Percentiles rank a stretch among this genome's conserved stretches.
These are phyloP conservation scores for Lonicera japonica DNA, from an alignment of 129 eudicot genomes.

Conservation along the genomic window DNA sequence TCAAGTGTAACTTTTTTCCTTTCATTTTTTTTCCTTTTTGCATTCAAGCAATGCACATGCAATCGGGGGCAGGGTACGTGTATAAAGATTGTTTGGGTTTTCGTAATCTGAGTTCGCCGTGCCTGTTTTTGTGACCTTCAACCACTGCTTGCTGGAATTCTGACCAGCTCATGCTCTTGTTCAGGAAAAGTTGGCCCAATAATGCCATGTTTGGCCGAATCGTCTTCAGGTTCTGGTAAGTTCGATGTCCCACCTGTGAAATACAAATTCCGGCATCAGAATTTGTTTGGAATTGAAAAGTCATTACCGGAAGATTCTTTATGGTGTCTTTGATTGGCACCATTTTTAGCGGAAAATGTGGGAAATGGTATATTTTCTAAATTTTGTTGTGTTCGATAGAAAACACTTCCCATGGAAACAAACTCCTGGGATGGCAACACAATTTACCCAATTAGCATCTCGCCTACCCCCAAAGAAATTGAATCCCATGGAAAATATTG, in stretches of 20 bases:
- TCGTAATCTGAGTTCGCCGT: conserved; percentile 64
- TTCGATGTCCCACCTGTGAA: conserved; percentile 83
- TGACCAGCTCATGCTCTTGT: conserved; percentile 68
- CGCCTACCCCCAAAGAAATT: too few species aligned
- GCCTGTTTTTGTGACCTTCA: conserved; percentile 74
- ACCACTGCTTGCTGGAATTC: conserved; percentile 62
- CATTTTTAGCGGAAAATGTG: too few species aligned
- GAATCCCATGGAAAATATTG: too few species aligned
- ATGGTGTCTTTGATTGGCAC: too few species aligned
- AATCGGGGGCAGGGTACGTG: conserved; percentile 96
- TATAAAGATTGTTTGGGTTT: conserved; percentile 67
- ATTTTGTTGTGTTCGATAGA: too few species aligned
- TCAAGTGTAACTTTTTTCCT: too few species aligned
- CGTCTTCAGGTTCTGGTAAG: conserved; percentile 65
- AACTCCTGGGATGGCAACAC: too few species aligned
- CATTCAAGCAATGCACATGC: conserved; percentile 45
- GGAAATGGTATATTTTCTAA: too few species aligned
- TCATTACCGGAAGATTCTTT: too few species aligned
- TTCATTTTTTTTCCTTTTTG: too few species aligned
- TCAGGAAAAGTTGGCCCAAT: conserved; percentile 73
- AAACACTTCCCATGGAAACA: too few species aligned
- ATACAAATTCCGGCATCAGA: not conserved
- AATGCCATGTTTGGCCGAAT: conserved; percentile 89
- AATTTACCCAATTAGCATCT: too few species aligned
- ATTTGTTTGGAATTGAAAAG: not conserved